These are phyloP conservation scores for Rosa persica DNA, from an alignment of 306 rosid species.

Conservation along the genomic window DNA sequence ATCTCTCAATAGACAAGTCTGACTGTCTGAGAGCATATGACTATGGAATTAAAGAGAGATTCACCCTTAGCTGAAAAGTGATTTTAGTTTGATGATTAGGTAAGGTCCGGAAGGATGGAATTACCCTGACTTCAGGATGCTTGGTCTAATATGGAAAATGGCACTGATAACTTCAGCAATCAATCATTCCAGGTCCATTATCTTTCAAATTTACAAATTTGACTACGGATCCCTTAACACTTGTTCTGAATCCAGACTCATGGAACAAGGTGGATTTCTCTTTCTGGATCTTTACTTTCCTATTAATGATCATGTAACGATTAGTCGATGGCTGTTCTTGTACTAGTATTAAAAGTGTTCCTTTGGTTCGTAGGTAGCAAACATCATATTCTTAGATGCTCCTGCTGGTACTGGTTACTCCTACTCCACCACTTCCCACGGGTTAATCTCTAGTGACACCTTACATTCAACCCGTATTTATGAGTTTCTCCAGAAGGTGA, in stretches of 20 bases:
- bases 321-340: not conserved
- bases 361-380: constrained; percentile 22
- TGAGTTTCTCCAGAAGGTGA: constrained; percentile 23
- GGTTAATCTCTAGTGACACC: constrained; percentile 18
- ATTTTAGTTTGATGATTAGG: not conserved
- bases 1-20: not conserved
- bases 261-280: constrained; percentile 33
- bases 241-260: constrained; percentile 30
- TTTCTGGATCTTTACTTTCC: not conserved
- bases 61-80: not conserved
- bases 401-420: constrained; percentile 40
- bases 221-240: not conserved
- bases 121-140: not conserved
- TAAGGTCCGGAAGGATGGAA: not conserved
- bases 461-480: not conserved
- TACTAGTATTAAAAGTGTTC: not conserved
- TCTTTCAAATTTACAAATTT: constrained; percentile 24
- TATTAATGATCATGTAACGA: not conserved
- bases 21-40: not conserved
- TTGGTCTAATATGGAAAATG: not conserved
- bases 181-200: constrained; percentile 27
- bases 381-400: constrained; percentile 30
- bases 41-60: not conserved
- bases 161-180: not conserved
- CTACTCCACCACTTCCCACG: constrained; percentile 19